Percentiles rank a stretch among this genome's conserved stretches.
Evolutionary conservation across 2,329 filamentous ascomycete genomes (phyloP).

Genomic region (Phyllosticta citribraziliensis): DNA sequence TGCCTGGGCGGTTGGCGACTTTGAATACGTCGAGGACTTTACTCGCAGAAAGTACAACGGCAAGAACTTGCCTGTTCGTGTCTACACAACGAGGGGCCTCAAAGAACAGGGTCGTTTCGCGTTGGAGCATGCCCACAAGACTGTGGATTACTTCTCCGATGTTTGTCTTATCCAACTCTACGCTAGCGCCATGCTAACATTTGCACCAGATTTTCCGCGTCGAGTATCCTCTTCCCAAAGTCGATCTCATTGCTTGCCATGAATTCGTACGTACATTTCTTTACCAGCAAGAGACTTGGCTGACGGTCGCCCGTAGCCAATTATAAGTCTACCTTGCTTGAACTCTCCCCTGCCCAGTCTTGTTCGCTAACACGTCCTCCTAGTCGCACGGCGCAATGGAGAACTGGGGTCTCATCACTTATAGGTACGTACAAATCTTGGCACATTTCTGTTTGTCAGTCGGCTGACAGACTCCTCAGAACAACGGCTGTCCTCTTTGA

Average conservation of each 20-base stretch:
- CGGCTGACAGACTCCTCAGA: slow-evolving; percentile 16
- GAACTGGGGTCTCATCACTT: slow-evolving; percentile 94
- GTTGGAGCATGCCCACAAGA: slow-evolving; percentile 80
- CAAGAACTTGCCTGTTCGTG: slow-evolving; percentile 80
- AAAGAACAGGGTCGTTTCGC: slow-evolving; percentile 88
- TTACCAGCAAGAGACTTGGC: slow-evolving; percentile 3
- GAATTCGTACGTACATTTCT: slow-evolving; percentile 58
- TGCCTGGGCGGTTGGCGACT: slow-evolving; percentile 92
- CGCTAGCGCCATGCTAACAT: slow-evolving; percentile 5
- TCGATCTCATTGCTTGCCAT: slow-evolving; percentile 81
- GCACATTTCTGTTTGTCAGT: not conserved
- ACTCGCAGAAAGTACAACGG: slow-evolving; percentile 87
- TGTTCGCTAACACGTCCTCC: slow-evolving; percentile 30
- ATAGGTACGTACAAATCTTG: slow-evolving; percentile 41
- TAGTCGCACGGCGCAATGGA: slow-evolving; percentile 74
- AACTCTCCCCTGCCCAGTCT: not conserved
- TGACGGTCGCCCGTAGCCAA: slow-evolving; percentile 22
- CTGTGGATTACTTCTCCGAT: slow-evolving; percentile 94
- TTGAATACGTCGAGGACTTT: slow-evolving; percentile 89
- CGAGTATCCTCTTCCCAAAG: slow-evolving; percentile 87
- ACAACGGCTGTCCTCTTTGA: slow-evolving; percentile 96
- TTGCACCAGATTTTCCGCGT: slow-evolving; percentile 61
- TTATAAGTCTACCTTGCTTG: slow-evolving; percentile 28
- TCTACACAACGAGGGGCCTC: slow-evolving; percentile 91
- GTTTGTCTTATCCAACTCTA: slow-evolving; percentile 18